Conservation (phyloP, 768 basidiomycete species). For the Amanita exitialis region DNA sequence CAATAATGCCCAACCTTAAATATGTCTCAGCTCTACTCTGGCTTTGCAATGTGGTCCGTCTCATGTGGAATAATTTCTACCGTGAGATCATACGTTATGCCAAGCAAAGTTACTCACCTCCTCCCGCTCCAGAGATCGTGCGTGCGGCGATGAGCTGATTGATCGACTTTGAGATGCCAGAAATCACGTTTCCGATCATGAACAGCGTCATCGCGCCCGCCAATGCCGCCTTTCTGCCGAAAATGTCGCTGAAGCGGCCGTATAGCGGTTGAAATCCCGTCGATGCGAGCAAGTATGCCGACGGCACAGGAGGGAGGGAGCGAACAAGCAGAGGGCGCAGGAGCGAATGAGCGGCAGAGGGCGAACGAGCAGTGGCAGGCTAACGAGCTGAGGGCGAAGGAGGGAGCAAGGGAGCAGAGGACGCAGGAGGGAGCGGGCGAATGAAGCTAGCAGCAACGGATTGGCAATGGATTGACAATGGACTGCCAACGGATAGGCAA, state of each 20-base stretch:
- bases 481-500: no score
- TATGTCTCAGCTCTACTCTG: neutral
- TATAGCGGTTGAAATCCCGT: constrained; percentile 56
- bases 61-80: neutral
- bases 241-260: constrained; percentile 57
- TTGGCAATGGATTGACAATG: no score
- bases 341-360: no score
- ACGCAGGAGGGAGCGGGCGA: no score
- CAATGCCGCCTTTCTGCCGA: constrained; percentile 53
- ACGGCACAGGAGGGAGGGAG: no score
- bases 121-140: constrained; percentile 59
- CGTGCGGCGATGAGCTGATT: constrained; percentile 60
- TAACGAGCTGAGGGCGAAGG: no score
- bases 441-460: no score
- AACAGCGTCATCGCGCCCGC: constrained; percentile 49
- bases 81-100: no score
- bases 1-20: neutral
- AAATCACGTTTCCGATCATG: constrained; percentile 52
- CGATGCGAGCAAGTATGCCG: constrained; percentile 58
- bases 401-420: no score
- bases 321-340: no score
- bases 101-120: constrained; percentile 38
- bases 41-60: neutral
- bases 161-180: constrained; percentile 59
- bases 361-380: no score